phyloP scores from a whole-genome alignment of 495 filamentous ascomycete genomes.

The Pseudoneurospora amorphoporcata region DNA sequence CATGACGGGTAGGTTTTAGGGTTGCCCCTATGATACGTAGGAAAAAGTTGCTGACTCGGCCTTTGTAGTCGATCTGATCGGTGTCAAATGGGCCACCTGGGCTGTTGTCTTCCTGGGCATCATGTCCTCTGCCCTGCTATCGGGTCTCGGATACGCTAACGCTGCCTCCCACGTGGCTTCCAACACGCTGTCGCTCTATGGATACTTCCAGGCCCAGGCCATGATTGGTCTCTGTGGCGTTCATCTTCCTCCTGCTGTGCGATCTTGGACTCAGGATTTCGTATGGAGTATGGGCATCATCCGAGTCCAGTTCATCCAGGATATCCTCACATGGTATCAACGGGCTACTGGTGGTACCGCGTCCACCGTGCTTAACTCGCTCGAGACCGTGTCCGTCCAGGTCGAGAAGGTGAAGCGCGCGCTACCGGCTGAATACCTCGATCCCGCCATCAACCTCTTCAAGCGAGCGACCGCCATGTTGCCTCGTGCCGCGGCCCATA shows the following conservation, averaged over 20 bases:
- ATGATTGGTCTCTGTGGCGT: constrained; percentile 83
- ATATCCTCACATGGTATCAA: constrained; percentile 92
- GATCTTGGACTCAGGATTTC: constrained; percentile 96
- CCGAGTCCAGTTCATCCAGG: constrained; percentile 73
- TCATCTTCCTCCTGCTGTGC: constrained; percentile 79
- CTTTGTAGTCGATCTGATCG: constrained; percentile 61
- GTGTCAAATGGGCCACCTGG: constrained; percentile 81
- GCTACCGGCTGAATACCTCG: constrained; percentile 15
- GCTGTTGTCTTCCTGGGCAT: constrained; percentile 78
- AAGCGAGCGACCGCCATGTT: constrained; percentile 38
- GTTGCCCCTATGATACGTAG: not conserved
- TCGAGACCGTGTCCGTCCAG: constrained; percentile 71
- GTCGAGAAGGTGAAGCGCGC: constrained; percentile 61
- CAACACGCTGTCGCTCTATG: constrained; percentile 84
- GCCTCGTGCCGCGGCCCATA: constrained; percentile 29
- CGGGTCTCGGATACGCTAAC: constrained; percentile 83
- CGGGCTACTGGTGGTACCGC: constrained; percentile 84
- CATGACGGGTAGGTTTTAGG: constrained; percentile 47
- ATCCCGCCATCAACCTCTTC: constrained; percentile 28
- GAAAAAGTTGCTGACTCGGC: not conserved
- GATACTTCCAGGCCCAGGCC: constrained; percentile 95
- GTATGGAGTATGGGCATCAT: constrained; percentile 99
- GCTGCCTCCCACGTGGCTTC: constrained; percentile 92
- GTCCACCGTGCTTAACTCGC: constrained; percentile 63
- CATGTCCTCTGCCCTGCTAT: constrained; percentile 71